Evolutionary conservation across 2,329 filamentous ascomycete genomes (phyloP).

Genomic region (Curvularia eragrostidis): DNA sequence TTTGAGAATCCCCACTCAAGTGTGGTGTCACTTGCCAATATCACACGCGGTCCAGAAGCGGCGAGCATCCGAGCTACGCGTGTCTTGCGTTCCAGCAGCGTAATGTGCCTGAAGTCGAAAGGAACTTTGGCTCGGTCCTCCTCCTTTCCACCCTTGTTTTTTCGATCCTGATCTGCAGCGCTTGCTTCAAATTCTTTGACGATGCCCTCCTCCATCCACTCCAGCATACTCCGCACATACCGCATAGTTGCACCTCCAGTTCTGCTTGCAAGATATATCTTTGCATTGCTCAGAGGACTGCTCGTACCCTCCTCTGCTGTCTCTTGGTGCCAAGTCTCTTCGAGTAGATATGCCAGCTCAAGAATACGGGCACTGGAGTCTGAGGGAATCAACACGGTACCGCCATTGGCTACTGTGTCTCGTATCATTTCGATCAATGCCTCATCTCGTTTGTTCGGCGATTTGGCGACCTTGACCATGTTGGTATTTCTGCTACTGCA

Average conservation of each 20-base stretch:
- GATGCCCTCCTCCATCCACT: conserved; percentile 99
- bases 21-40: conserved; percentile 87
- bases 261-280: conserved; percentile 81
- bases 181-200: conserved; percentile 84
- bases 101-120: conserved; percentile 88
- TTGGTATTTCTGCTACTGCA: conserved; percentile 87
- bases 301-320: conserved; percentile 39
- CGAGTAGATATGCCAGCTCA: conserved; percentile 88
- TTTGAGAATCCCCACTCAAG: conserved; percentile 96
- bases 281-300: conserved; percentile 58
- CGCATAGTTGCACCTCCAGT: conserved; percentile 89
- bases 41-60: conserved; percentile 69
- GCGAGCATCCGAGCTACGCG: conserved; percentile 75
- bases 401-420: conserved; percentile 79
- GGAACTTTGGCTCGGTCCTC: conserved; percentile 68
- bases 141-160: conserved; percentile 47
- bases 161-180: conserved; percentile 40
- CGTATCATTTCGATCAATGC: conserved; percentile 80
- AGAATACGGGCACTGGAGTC: conserved; percentile 95
- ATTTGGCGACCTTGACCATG: conserved; percentile 71
- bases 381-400: conserved; percentile 90
- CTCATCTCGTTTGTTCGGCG: conserved; percentile 83
- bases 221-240: conserved; percentile 92
- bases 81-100: conserved; percentile 79
- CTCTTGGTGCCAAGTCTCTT: conserved; percentile 77